A percentile compares a stretch with the other conserved stretches of the same genome.
phyloP scores from a whole-genome alignment of 768 basidiomycete genomes.

The Mrakia blollopis region DNA sequence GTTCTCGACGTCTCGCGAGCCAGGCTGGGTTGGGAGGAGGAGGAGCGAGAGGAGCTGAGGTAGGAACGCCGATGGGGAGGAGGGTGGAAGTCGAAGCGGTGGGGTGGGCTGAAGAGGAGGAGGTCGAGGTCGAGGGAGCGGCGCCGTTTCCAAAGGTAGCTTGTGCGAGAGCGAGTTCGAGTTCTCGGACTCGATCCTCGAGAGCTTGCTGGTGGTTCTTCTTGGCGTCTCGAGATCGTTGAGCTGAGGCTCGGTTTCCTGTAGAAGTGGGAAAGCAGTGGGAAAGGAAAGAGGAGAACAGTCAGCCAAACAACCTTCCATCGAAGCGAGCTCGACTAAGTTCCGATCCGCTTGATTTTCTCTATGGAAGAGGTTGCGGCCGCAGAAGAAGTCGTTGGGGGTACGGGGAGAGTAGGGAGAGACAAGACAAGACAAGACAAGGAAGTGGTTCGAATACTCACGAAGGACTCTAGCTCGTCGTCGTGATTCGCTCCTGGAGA shows the following conservation, averaged over 20 bases:
- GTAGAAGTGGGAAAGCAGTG: not conserved
- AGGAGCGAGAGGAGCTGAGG: slow-evolving; percentile 10
- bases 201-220: slow-evolving; percentile 30
- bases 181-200: slow-evolving; percentile 24
- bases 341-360: not conserved
- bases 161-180: slow-evolving; percentile 18
- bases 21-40: not conserved
- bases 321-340: not conserved
- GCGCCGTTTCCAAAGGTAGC: slow-evolving; percentile 7
- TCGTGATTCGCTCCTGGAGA: slow-evolving; percentile 24
- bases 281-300: not conserved
- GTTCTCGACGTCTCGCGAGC: slow-evolving; percentile 15
- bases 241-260: slow-evolving; percentile 32
- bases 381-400: too few species aligned
- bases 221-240: slow-evolving; percentile 32
- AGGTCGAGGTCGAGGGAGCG: too few species aligned
- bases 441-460: slow-evolving; percentile 1
- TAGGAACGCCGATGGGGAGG: not conserved
- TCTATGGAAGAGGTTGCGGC: too few species aligned
- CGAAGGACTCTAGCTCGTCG: slow-evolving; percentile 32
- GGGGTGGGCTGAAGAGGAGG: not conserved
- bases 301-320: not conserved
- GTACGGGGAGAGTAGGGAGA: not conserved
- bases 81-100: not conserved
- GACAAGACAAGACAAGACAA: too few species aligned